A percentile compares a stretch with the other conserved stretches of the same genome.
Conservation (phyloP, 345 rosid genomes). For the Capsella bursapastoris region DNA sequence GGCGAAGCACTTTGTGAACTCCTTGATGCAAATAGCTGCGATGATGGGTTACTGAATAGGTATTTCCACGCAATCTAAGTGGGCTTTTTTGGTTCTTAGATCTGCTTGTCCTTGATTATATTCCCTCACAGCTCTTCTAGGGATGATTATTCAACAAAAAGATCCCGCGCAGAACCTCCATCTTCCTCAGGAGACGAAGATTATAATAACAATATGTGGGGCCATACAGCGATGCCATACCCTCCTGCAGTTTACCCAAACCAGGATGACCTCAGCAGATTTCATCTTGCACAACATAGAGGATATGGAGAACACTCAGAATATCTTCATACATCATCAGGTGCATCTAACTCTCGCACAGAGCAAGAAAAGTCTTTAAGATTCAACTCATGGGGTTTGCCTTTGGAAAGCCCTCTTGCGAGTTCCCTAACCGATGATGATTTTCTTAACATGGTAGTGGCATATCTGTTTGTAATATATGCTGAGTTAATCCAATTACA, state of each 20-base stretch:
- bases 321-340: slow-evolving; percentile 44
- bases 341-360: slow-evolving; percentile 52
- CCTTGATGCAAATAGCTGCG: slow-evolving; percentile 66
- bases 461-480: slow-evolving; percentile 39
- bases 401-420: slow-evolving; percentile 81
- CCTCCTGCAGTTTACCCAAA: slow-evolving; percentile 58
- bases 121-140: slow-evolving; percentile 43
- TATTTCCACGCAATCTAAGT: slow-evolving; percentile 37
- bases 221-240: slow-evolving; percentile 46
- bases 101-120: slow-evolving; percentile 35
- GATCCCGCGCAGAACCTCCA: slow-evolving; percentile 60
- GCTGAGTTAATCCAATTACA: slow-evolving; percentile 1
- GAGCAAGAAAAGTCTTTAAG: slow-evolving; percentile 54
- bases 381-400: slow-evolving; percentile 73
- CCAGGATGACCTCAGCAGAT: slow-evolving; percentile 61
- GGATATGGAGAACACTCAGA: slow-evolving; percentile 51
- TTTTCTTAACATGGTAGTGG: slow-evolving; percentile 90
- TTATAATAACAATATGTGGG: slow-evolving; percentile 48
- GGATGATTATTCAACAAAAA: slow-evolving; percentile 61
- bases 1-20: slow-evolving; percentile 96
- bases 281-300: slow-evolving; percentile 53
- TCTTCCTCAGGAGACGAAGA: slow-evolving; percentile 62
- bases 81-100: slow-evolving; percentile 13
- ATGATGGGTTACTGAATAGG: slow-evolving; percentile 57
- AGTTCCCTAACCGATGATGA: slow-evolving; percentile 85